Base-by-base conservation (phyloP, 352 stramenopile genomes). In the Lagenidium giganteum region DNA sequence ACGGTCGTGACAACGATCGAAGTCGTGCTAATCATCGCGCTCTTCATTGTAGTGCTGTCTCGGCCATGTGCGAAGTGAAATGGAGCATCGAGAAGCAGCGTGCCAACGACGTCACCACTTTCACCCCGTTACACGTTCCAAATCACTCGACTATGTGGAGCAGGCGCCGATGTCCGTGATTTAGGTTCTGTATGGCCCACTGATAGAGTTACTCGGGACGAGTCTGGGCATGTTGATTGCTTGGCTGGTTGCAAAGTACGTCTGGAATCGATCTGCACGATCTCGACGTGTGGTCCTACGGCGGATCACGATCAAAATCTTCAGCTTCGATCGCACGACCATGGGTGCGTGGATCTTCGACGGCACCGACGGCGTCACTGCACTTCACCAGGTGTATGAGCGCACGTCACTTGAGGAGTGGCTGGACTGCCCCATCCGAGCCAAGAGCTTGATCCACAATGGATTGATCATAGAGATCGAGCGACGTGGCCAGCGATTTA, bases 401-500 rank as follows among this genome's bases (percentile, higher is more conserved):
- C 57, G 57, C 8, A 38, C 62, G 6, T 46, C 57, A 16, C 24
- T 66, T 1, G 57, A 62, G 52, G 47, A 59, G 8, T 37, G 33
- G 8, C 39, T 66, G 13, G 47, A 54, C 6, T 43, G 43, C 12
- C 51, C 57, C 0, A 58, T 66, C 16, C 51, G 57, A 24, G 51
- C 52, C 23, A 39, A 35, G 11, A 52, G 54, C 23, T 22, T 67
- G 29, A 33, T 67, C 11, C 57, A 48, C 16, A 51, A 61, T 23
- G 37, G 37, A 5, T 50, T 68, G 17, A 51, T 23, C 16, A 57
- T 68, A 49, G 54, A 68, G 50, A 51, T 64, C 28, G 41, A 58
- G 5, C 44, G 49, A 17, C 24, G 52, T 18, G 54, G 46, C 14
- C 39, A 54, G 16, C 36, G 35, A n/a, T 64, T 57, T 38, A 53